Base-by-base conservation (phyloP, 1,284 basidiomycete genomes). In the Marasmius oreades region DNA sequence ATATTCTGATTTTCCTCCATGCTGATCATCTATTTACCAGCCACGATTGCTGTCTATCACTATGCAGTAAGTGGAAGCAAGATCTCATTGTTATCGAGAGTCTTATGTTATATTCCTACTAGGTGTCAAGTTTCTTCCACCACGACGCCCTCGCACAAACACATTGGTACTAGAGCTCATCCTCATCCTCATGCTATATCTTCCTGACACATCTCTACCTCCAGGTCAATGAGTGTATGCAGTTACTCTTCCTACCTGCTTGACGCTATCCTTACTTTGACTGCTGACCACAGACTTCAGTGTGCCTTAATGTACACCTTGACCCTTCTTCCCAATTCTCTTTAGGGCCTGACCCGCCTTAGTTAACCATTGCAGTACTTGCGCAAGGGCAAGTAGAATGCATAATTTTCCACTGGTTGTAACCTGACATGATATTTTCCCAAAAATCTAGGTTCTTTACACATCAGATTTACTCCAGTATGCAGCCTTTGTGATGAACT, bases 381-480 rank as follows among this genome's bases (percentile, higher is more conserved):
- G 73, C 72, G 0, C 73, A 76, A 65, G 63, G 60, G 75, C 76
- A 55, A n/a, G 65, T 46, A 48, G 24, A 31, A 31, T 31, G 5
- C 28, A 31, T n/a, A n/a, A n/a, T n/a, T n/a, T n/a, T n/a, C n/a
- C 10, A 31, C 28, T n/a, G 44, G 42, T 12, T 36, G 28, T 20
- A n/a, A 14, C 3, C 37, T 2, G 6, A 24, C 39, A 46, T n/a
- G n/a, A n/a, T n/a, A n/a, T n/a, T n/a, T n/a, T n/a, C n/a, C 26
- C 8, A 23, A 11, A 16, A 20, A 39, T 50, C 10, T 33, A 76
- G 74, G 33, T 76, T 70, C 60, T 77, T 76, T 54, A 66, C 71
- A 4, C 45, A 65, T 39, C 71, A 70, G 31, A 74, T 77, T 22
- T 70, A 44, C 60, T 70, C 73, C 60, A n/a, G 73, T 62, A n/a